These are phyloP conservation scores for Coix lacrymajobi DNA, from an alignment of 176 grass and related monocot species.

Conservation along the genomic window DNA sequence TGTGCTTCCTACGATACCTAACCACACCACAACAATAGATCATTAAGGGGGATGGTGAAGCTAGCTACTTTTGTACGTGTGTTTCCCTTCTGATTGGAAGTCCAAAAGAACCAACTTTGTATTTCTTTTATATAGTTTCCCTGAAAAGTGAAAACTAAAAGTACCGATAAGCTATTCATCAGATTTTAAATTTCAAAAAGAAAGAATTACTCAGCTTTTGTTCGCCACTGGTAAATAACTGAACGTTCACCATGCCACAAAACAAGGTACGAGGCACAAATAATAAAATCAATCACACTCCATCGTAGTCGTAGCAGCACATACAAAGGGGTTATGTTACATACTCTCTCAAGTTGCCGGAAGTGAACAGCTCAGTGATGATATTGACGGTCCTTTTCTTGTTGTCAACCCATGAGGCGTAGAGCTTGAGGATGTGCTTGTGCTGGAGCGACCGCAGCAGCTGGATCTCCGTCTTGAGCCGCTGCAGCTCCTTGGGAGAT, in stretches of 20 bases:
- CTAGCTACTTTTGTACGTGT: background rate
- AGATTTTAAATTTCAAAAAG: background rate
- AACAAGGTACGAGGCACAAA: background rate
- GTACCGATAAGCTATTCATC: background rate
- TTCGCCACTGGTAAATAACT: background rate
- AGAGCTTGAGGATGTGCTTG: constrained; percentile 44
- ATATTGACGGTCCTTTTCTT: constrained; percentile 39
- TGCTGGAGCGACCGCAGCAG: constrained; percentile 40
- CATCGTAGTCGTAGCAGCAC: background rate
- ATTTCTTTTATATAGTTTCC: no score
- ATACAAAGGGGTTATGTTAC: background rate
- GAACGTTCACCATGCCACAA: background rate
- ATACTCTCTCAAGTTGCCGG: constrained; percentile 50
- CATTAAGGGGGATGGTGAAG: background rate
- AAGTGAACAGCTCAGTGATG: constrained; percentile 58
- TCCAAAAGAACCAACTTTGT: background rate
- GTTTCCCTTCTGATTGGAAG: background rate
- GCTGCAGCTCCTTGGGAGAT: constrained; percentile 34
- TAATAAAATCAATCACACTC: background rate
- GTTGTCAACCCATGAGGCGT: constrained; percentile 46
- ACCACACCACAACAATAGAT: background rate
- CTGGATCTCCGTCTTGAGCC: constrained; percentile 33
- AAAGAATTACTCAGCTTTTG: background rate
- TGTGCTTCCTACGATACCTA: constrained; percentile 44
- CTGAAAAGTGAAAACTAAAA: background rate